Evolutionary conservation across 768 basidiomycete genomes (phyloP).

Genomic region (Tylopilus plumbeoviolaceoides): DNA sequence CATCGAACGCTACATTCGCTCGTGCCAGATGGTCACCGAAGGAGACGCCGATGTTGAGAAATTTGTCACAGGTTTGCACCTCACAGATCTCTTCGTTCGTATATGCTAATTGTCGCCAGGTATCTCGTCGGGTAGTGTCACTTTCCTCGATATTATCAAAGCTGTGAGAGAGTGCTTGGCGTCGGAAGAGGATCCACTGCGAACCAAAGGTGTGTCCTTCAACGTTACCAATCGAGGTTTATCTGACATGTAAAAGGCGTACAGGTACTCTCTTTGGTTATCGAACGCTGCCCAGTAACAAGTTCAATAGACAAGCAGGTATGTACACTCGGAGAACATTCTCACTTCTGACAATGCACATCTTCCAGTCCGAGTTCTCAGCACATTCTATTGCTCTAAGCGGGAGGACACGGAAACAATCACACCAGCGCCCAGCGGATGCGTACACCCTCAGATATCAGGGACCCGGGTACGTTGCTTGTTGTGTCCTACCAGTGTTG

Average conservation of each 20-base stretch:
- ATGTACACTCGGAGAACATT: slow-evolving; percentile 20
- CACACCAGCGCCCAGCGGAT: slow-evolving; percentile 75
- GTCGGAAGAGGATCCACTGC: slow-evolving; percentile 72
- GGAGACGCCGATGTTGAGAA: slow-evolving; percentile 56
- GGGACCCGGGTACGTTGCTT: too few relatives aligned
- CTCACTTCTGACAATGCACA: slow-evolving; percentile 1
- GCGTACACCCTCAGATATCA: too few relatives aligned
- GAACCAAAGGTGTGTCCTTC: slow-evolving; percentile 67
- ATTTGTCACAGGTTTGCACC: slow-evolving; percentile 53
- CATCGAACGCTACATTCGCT: slow-evolving; percentile 54
- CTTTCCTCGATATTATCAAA: slow-evolving; percentile 77
- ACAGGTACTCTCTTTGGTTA: slow-evolving; percentile 72
- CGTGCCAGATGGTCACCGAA: slow-evolving; percentile 69
- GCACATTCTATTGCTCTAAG: slow-evolving; percentile 80
- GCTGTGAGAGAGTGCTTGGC: slow-evolving; percentile 85
- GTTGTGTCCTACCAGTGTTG: too few relatives aligned
- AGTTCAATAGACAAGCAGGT: slow-evolving; percentile 82
- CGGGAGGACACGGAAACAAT: slow-evolving; percentile 83
- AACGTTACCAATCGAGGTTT: neutral
- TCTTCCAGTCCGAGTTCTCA: slow-evolving; percentile 70
- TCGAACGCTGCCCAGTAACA: slow-evolving; percentile 57
- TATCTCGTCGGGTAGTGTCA: slow-evolving; percentile 49
- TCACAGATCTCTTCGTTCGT: neutral
- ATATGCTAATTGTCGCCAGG: slow-evolving; percentile 32
- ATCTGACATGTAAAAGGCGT: slow-evolving; percentile 54